Conservation (phyloP, 2,329 filamentous ascomycete species). For the Fusarium sp. region DNA sequence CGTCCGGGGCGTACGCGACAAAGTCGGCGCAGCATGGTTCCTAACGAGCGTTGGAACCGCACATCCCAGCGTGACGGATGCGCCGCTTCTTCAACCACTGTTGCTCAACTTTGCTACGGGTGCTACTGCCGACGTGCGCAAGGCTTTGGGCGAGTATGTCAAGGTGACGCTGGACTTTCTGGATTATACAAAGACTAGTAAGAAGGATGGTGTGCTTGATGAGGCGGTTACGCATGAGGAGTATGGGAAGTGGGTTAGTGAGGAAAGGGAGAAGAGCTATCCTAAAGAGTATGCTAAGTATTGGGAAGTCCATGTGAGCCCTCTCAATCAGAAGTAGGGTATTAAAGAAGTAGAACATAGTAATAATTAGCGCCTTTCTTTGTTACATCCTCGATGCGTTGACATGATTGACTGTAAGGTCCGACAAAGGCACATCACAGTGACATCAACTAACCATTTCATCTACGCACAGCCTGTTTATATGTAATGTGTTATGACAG, state of each 20-base stretch:
- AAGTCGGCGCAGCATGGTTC: constrained; percentile 64
- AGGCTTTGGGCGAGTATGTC: constrained; percentile 71
- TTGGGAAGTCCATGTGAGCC: constrained; percentile 60
- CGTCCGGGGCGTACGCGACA: constrained; percentile 59
- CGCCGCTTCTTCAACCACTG: constrained; percentile 71
- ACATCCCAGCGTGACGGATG: constrained; percentile 75
- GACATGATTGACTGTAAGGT: background rate
- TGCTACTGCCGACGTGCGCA: constrained; percentile 66
- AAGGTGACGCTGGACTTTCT: constrained; percentile 69
- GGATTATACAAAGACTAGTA: constrained; percentile 57
- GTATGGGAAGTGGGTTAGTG: constrained; percentile 56
- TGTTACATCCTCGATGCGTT: background rate
- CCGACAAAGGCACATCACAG: background rate
- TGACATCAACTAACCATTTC: background rate
- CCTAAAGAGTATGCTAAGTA: constrained; percentile 51
- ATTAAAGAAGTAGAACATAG: background rate
- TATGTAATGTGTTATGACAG: background rate
- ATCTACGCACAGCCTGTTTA: background rate
- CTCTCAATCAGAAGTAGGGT: constrained; percentile 28
- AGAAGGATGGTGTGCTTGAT: constrained; percentile 60
- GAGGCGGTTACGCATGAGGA: constrained; percentile 60
- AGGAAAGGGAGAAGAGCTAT: constrained; percentile 49
- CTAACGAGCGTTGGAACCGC: constrained; percentile 66
- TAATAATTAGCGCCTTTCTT: background rate
- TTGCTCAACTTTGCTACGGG: constrained; percentile 72